These are phyloP conservation scores for Acidiella bohemica DNA, from an alignment of 495 filamentous ascomycete genomes.

Conservation along the genomic window DNA sequence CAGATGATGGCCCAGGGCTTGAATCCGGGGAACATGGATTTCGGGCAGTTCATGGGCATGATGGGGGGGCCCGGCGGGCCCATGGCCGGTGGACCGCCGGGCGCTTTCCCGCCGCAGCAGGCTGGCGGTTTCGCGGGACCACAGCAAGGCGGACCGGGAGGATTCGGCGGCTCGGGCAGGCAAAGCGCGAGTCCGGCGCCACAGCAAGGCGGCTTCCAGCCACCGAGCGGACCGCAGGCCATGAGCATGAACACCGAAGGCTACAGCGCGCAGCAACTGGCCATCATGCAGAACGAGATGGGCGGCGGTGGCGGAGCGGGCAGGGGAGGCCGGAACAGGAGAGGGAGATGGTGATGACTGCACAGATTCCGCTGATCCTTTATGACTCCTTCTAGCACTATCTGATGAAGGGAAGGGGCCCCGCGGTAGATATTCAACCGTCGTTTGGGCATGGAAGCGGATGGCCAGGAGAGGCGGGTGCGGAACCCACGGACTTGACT, in stretches of 20 bases:
- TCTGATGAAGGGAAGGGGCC: too few species aligned
- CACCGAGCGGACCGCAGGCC: constrained; percentile 5
- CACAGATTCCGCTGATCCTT: too few species aligned
- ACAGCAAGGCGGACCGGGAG: constrained; percentile 2
- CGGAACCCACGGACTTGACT: too few species aligned
- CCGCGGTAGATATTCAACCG: too few species aligned
- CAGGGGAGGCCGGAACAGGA: constrained; percentile 18
- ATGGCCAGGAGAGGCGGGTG: too few species aligned
- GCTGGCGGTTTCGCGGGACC: constrained; percentile 1
- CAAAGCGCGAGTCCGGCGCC: constrained; percentile 6
- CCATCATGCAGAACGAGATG: constrained; percentile 13
- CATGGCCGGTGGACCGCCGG: too few species aligned
- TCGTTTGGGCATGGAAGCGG: too few species aligned
- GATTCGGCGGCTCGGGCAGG: constrained; percentile 1
- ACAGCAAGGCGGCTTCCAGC: constrained; percentile 8
- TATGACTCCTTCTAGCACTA: too few species aligned
- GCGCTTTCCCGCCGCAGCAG: too few species aligned
- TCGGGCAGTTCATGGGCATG: constrained; percentile 24
- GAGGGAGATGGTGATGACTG: constrained; percentile 15
- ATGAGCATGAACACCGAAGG: constrained; percentile 14
- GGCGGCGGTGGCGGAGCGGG: constrained; percentile 20
- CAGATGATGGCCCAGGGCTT: constrained; percentile 70
- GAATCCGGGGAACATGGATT: constrained; percentile 66
- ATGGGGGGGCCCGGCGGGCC: constrained; percentile 14
- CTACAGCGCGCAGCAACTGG: constrained; percentile 14